Evolutionary conservation across 106 monocot genomes (phyloP).

Genomic region (Narthecium ossifragum): DNA sequence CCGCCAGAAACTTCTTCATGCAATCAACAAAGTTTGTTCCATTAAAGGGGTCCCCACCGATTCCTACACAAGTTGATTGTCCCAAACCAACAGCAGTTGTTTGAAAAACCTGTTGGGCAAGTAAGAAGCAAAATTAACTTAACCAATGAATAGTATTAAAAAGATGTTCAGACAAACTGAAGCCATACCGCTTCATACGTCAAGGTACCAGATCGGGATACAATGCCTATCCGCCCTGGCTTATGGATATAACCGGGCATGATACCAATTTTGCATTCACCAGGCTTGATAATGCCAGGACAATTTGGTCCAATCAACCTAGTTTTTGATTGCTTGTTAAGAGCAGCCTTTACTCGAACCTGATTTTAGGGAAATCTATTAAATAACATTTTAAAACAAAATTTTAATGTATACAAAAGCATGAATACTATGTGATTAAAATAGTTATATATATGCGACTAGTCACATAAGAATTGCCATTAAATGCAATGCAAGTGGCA

Average conservation of each 20-base stretch:
- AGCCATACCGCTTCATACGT: constrained; percentile 93
- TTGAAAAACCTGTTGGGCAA: constrained; percentile 94
- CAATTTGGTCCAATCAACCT: constrained; percentile 95
- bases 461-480: too few relatives aligned
- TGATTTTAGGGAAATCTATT: too few relatives aligned
- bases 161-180: background rate
- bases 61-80: constrained; percentile 96
- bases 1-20: constrained; percentile 71
- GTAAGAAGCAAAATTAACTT: too few relatives aligned
- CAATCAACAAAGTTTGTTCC: constrained; percentile 99
- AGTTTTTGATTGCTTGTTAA: constrained; percentile 94
- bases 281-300: constrained; percentile 98
- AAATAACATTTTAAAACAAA: too few relatives aligned
- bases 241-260: constrained; percentile 99
- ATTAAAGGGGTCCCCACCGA: constrained; percentile 98
- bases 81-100: constrained; percentile 97
- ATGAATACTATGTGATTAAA: too few relatives aligned
- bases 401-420: too few relatives aligned
- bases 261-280: constrained; percentile 99
- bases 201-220: constrained; percentile 97
- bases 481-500: too few relatives aligned
- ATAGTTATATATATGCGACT: too few relatives aligned
- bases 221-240: constrained; percentile 90
- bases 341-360: constrained; percentile 96
- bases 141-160: too few relatives aligned